These are phyloP conservation scores for Aspergillus sp. DNA, from an alignment of 2,329 filamentous ascomycete species.

Conservation along the genomic window DNA sequence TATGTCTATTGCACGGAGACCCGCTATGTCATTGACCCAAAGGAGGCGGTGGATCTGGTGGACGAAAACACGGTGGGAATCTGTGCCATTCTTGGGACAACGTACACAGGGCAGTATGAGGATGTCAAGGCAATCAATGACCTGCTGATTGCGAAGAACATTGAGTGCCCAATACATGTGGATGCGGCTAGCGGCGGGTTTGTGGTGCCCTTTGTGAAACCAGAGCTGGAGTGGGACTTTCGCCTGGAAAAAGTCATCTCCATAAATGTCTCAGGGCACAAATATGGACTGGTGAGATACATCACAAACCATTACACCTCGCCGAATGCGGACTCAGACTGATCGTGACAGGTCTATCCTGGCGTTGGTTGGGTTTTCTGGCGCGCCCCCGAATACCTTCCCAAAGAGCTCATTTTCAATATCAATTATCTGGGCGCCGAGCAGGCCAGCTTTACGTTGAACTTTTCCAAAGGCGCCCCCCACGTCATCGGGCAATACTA, in stretches of 20 bases:
- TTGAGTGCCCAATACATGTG: constrained; percentile 57
- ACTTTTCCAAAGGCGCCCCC: constrained; percentile 70
- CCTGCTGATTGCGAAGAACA: constrained; percentile 57
- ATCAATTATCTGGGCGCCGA: constrained; percentile 72
- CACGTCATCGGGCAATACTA: constrained; percentile 73
- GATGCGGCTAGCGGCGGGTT: constrained; percentile 48
- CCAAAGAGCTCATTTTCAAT: constrained; percentile 70
- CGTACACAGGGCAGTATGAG: constrained; percentile 74
- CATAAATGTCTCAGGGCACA: constrained; percentile 61
- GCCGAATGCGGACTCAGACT: background rate
- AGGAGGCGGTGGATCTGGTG: constrained; percentile 65
- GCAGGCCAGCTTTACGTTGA: constrained; percentile 70
- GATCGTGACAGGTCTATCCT: constrained; percentile 52
- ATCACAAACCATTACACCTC: background rate
- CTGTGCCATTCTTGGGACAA: constrained; percentile 71
- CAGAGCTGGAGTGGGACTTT: constrained; percentile 34
- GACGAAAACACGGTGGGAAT: constrained; percentile 79
- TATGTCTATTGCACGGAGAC: constrained; percentile 52
- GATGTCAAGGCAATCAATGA: constrained; percentile 68
- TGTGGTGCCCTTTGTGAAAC: constrained; percentile 46
- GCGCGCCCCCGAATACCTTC: constrained; percentile 66
- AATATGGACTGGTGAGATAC: constrained; percentile 51
- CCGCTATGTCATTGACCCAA: constrained; percentile 67
- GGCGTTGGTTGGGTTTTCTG: constrained; percentile 72
- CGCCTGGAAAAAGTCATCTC: constrained; percentile 40